Conservation (phyloP, 176 grass and related monocot genomes). For the Otatea glauca region DNA sequence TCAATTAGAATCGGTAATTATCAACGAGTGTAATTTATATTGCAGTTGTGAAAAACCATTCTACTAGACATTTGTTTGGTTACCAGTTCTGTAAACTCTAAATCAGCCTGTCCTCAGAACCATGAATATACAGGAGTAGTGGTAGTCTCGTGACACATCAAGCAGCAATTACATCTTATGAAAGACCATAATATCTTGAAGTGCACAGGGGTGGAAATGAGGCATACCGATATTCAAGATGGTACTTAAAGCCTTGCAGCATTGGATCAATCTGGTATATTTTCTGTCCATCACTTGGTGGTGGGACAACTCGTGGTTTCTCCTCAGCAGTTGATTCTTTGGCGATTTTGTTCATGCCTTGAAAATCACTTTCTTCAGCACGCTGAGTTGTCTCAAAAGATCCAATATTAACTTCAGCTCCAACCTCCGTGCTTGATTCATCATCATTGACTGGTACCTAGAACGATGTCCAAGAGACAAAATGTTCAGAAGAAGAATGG, state of each 20-base stretch:
- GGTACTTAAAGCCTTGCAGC: constrained; percentile 54
- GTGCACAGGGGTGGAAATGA: constrained; percentile 18
- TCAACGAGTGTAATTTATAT: background rate
- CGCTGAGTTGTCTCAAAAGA: constrained; percentile 2
- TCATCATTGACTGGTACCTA: constrained; percentile 54
- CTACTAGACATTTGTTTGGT: background rate
- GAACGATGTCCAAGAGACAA: constrained; percentile 15
- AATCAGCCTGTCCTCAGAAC: background rate
- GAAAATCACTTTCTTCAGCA: constrained; percentile 23
- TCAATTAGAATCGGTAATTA: background rate
- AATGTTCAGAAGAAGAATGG: constrained; percentile 40
- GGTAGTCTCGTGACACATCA: background rate
- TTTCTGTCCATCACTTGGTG: constrained; percentile 60
- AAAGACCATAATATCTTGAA: background rate
- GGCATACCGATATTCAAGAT: constrained; percentile 82
- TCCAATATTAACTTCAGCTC: constrained; percentile 38
- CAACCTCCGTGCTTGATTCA: constrained; percentile 25
- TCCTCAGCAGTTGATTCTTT: constrained; percentile 40
- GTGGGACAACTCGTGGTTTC: constrained; percentile 51
- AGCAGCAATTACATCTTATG: background rate
- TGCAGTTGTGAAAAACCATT: background rate
- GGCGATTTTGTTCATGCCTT: constrained; percentile 29
- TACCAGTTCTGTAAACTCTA: background rate
- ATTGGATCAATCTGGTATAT: constrained; percentile 77
- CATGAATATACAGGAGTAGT: constrained; percentile 14